Base-by-base conservation (phyloP, 768 basidiomycete species). In the Candolleomyces efflorescens region DNA sequence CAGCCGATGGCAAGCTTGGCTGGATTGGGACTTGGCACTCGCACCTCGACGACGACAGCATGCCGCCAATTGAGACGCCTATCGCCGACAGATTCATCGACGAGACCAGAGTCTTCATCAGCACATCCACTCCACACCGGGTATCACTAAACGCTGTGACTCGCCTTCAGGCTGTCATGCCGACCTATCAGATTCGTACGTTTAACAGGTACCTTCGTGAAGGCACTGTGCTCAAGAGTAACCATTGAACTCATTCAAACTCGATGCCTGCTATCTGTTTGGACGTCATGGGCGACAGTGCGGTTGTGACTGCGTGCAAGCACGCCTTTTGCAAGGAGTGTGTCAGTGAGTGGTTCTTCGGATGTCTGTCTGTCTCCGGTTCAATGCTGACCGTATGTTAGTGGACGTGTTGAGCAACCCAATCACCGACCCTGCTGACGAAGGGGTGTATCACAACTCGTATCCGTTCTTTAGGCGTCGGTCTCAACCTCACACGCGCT, bases 251-350 rank as follows among this genome's bases (percentile, higher is more conserved):
- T 82, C 13, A 65, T 73, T 5, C 79, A 81, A 15, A 82, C 83
- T 38, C 68, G 73, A 2, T 91, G 89, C 62, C 78, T n/a, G n/a
- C 85, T 0, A 81, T 91, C 55, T 90, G 89, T 66, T 81, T 80
- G 58, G 88, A 90, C 56, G 67, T 69, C 3, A 73, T 82, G 64
- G 78, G 74, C 1, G 75, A 83, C 2, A 57, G 1, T 53, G 73
- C 84, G 15, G 72, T 83, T 18, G 66, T 89, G 41, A 87, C 86
- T 0, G 62, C 74, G 0, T 91, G 89, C 63, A 67, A 67, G 1
- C 89, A 89, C 62, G 68, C 77, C 1, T 89, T 86, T 69, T 89
- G 88, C 66, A 73, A 75, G 6, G 78, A 79, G 39, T 89, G 88
- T 63, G 72, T 87, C 26, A 55, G 81, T 82, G 64, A 59, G 76